These are phyloP conservation scores for Volutella citrinella DNA, from an alignment of 2,329 filamentous ascomycete species.

Conservation along the genomic window DNA sequence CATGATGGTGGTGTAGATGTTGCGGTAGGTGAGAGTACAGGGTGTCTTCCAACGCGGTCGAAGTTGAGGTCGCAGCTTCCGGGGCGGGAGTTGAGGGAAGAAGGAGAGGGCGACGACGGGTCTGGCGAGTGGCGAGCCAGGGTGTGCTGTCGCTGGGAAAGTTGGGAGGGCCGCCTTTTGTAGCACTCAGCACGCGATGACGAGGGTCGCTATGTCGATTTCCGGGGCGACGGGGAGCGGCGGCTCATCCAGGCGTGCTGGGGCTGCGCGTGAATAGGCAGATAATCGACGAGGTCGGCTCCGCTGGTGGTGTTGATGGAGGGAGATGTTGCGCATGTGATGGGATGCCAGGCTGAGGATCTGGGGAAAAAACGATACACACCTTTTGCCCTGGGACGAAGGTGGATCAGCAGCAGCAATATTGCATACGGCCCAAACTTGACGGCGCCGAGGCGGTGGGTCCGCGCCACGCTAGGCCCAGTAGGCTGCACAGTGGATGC, in stretches of 20 bases:
- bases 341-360: slow-evolving; percentile 22
- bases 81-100: slow-evolving; percentile 7
- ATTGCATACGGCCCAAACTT: slow-evolving; percentile 16
- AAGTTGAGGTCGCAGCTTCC: slow-evolving; percentile 5
- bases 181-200: slow-evolving; percentile 13
- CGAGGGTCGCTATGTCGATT: slow-evolving; percentile 19
- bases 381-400: slow-evolving; percentile 13
- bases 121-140: too few relatives aligned
- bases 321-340: slow-evolving; percentile 31
- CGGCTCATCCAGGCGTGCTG: slow-evolving; percentile 23
- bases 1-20: slow-evolving; percentile 36
- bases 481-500: too few relatives aligned
- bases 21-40: too few relatives aligned
- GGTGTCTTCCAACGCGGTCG: too few relatives aligned
- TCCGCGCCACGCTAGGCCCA: slow-evolving; percentile 3
- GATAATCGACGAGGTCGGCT: slow-evolving; percentile 7
- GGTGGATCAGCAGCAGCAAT: slow-evolving; percentile 31
- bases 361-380: slow-evolving; percentile 25
- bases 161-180: slow-evolving; percentile 9
- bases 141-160: too few relatives aligned
- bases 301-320: slow-evolving; percentile 17
- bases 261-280: slow-evolving; percentile 13
- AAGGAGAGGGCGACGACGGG: too few relatives aligned
- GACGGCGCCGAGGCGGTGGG: slow-evolving; percentile 5
- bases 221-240: slow-evolving; percentile 19